Base-by-base conservation (phyloP, 306 rosid genomes). In the Medicago ruthenica region DNA sequence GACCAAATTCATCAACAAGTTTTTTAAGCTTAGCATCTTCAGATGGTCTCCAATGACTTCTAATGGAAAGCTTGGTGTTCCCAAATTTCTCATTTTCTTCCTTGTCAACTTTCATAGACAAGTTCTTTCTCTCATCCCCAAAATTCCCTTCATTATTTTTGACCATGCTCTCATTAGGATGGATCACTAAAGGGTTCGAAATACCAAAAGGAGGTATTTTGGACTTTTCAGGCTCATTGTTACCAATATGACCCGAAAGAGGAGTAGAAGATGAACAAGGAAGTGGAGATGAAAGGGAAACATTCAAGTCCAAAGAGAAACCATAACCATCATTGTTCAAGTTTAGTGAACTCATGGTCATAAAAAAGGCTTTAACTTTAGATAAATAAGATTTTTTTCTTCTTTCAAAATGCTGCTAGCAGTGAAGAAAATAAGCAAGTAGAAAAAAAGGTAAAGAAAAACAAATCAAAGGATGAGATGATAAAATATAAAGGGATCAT, bases 1-100 rank as follows among this genome's bases (percentile, higher is more conserved):
- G 95, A 41, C 98, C 98, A 74, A 70, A 81, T 45, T 90, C 89
- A 31, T 87, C 79, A 34, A 94, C 97, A 63, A 91, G 96, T 37
- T 89, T 91, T 82, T 76, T 91, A 20, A 94, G 98, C 76, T 85
- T 83, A 22, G 86, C 80, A 77, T 94, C 97, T 73, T 94, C 98
- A 17, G 85, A 84, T n/a, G 96, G 94, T 59, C 90, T 88, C 98
- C 98, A 94, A 73, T 88, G 98, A 13, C 98, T 93, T 87, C 93
- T 88, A 42, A 87, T 86, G 73, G 89, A 89, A 36, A 88, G 83
- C 79, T 81, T 87, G 6, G 73, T 59, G 53, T 65, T 76, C 8
- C 86, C 79, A 51, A 7, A 78, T 76, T 68, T 44, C n/a, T 44
- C 50, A 11, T 67, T 12, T 1, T 48, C 14, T 59, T 27, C 31